Base-by-base conservation (phyloP, 2,329 filamentous ascomycete genomes). In the Juglanconis oblonga region DNA sequence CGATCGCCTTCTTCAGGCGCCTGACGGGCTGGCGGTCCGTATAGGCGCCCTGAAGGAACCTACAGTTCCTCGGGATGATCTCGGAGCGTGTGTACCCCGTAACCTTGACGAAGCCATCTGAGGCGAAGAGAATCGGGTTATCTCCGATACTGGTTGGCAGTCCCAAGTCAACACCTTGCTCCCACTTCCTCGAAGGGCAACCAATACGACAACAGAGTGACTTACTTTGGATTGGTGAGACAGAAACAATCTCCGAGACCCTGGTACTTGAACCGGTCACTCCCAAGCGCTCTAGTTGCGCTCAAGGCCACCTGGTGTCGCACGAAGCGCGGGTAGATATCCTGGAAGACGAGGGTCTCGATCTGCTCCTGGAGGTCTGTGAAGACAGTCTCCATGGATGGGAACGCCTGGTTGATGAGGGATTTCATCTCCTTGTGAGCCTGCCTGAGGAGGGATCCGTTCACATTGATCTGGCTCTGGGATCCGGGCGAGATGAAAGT, bases 191-290 rank as follows among this genome's bases (percentile, higher is more conserved):
- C 2, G 8, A 1, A 5, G n/a, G 31, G 4, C 24, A 24, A 24
- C 24, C 24, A 24, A 24, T 24, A 24, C 24, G 24, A 24, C 24
- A 24, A 24, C 24, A 24, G 24, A 24, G 24, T 24, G 13, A 42
- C 50, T 35, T 69, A n/a, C 4, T 71, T 66, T 0, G 81, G 80
- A 65, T 86, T 80, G 0, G 81, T 84, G 14, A 87, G 67, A 58
- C 82, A 84, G 64, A 87, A 87, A 29, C 83, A 82, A 52, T 83
- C 77, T 8, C 82, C 84, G 0, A 87, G 74, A 0, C 85, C 85
- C 3, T 79, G 78, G 56, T 80, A 86, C 54, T 73, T 67, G 5
- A 71, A 69, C 2, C 71, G 69, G 24, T 71, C 69, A n/a, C 69
- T 69, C 1, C 65, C 63, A 1, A 70, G 38, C 7, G 64, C 60